Percentiles rank a stretch among this genome's conserved stretches.
Evolutionary conservation across 2,329 filamentous ascomycete species (phyloP).

Genomic region (Exophiala calicioides): DNA sequence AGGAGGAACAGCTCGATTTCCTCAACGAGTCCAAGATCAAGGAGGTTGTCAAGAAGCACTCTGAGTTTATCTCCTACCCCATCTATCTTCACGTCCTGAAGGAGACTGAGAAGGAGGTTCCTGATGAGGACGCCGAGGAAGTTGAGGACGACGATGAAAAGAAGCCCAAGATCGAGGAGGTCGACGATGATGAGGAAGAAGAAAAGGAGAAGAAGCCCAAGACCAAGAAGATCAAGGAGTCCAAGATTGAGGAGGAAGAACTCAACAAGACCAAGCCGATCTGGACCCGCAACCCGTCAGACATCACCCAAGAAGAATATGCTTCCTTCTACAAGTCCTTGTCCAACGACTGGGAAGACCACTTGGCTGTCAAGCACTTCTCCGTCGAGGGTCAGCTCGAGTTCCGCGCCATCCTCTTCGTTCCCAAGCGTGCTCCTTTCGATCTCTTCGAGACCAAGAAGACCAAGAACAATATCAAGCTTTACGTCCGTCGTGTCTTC

Average conservation of each 20-base stretch:
- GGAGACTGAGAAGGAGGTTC: slow-evolving; percentile 98
- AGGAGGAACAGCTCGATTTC: slow-evolving; percentile 99
- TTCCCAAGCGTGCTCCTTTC: slow-evolving; percentile 98
- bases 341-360: slow-evolving; percentile 99
- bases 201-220: slow-evolving; percentile 89
- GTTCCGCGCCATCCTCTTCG: slow-evolving; percentile 99
- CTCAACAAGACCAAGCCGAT: slow-evolving; percentile 99
- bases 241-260: slow-evolving; percentile 97
- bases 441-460: slow-evolving; percentile 99
- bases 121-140: slow-evolving; percentile 87
- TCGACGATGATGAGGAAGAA: slow-evolving; percentile 79
- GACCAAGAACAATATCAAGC: slow-evolving; percentile 99
- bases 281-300: slow-evolving; percentile 96
- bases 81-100: slow-evolving; percentile 99
- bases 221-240: slow-evolving; percentile 99
- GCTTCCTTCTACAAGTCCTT: slow-evolving; percentile 99
- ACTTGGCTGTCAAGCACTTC: slow-evolving; percentile 99
- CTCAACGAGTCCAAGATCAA: slow-evolving; percentile 99
- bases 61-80: slow-evolving; percentile 99
- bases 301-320: slow-evolving; percentile 96
- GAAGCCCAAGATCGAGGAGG: slow-evolving; percentile 94
- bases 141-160: slow-evolving; percentile 76
- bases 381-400: slow-evolving; percentile 99
- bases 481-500: slow-evolving; percentile 99
- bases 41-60: slow-evolving; percentile 99